Percentiles rank a stretch among this genome's conserved stretches.
Evolutionary conservation across 768 basidiomycete species (phyloP).

Genomic region (Psilocybe cyanescens): DNA sequence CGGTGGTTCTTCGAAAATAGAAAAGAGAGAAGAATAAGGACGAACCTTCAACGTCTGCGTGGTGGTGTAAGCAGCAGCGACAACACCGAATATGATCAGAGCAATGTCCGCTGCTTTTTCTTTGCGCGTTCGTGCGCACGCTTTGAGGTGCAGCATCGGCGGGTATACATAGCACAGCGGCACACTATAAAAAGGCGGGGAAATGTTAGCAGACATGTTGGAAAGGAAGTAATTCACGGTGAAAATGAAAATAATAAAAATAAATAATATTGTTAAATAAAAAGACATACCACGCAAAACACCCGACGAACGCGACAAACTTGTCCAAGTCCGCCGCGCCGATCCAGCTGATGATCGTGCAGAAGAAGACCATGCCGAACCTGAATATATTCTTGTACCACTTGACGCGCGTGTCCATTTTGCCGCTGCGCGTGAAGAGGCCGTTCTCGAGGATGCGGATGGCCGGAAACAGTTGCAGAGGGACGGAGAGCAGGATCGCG

Average conservation of each 20-base stretch:
- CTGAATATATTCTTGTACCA: conserved; percentile 96
- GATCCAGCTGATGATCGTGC: conserved; percentile 80
- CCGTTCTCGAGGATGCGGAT: conserved; percentile 97
- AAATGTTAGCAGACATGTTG: not conserved
- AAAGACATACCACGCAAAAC: conserved; percentile 84
- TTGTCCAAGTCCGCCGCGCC: conserved; percentile 93
- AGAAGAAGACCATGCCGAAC: conserved; percentile 74
- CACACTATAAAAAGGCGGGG: conserved; percentile 53
- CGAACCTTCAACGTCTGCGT: conserved; percentile 73
- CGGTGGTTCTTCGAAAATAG: not conserved
- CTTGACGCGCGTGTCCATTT: conserved; percentile 79
- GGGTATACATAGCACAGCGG: conserved; percentile 96
- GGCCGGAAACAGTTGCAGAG: conserved; percentile 97
- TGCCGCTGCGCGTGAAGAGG: conserved; percentile 87
- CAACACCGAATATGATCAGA: conserved; percentile 75
- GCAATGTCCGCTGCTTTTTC: conserved; percentile 71
- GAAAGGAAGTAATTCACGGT: not conserved
- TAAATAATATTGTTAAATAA: not conserved
- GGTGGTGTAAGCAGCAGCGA: conserved; percentile 80
- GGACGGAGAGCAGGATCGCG: conserved; percentile 90
- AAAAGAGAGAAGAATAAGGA: conserved; percentile 14
- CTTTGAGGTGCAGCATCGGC: conserved; percentile 89
- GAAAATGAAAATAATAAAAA: no score
- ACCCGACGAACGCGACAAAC: conserved; percentile 92
- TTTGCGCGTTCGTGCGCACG: conserved; percentile 72